Evolutionary conservation across 495 filamentous ascomycete species (phyloP).

Genomic region (Ramalina intermedia): DNA sequence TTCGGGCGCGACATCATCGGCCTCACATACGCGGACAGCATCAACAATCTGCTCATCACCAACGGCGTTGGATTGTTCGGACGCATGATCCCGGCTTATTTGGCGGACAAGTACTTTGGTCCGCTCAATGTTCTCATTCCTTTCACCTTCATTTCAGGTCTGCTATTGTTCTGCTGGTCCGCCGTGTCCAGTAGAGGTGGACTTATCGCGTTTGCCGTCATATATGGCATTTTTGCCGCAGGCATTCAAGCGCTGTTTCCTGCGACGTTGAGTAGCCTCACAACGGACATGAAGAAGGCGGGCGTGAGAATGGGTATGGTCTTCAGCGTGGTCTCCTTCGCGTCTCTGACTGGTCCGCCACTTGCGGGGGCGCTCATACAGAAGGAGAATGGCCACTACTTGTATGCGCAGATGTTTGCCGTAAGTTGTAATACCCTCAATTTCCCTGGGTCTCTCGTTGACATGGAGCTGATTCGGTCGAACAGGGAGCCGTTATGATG

Average conservation of each 20-base stretch:
- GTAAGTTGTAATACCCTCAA: slow-evolving; percentile 7
- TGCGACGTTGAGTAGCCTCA: slow-evolving; percentile 39
- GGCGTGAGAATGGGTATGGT: slow-evolving; percentile 60
- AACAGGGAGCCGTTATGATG: slow-evolving; percentile 4
- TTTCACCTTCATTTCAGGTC: slow-evolving; percentile 23
- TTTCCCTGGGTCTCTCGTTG: slow-evolving; percentile 14
- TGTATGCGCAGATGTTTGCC: slow-evolving; percentile 40
- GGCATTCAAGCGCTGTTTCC: slow-evolving; percentile 50
- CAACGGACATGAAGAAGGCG: slow-evolving; percentile 42
- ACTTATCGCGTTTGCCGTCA: slow-evolving; percentile 41
- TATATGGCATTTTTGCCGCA: slow-evolving; percentile 42
- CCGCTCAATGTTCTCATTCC: slow-evolving; percentile 40
- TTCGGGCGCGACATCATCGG: slow-evolving; percentile 46
- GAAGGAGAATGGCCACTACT: slow-evolving; percentile 27
- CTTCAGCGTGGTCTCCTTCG: slow-evolving; percentile 51
- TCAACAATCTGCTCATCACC: slow-evolving; percentile 49
- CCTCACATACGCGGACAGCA: slow-evolving; percentile 36
- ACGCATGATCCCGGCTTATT: slow-evolving; percentile 40
- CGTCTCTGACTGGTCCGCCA: slow-evolving; percentile 52
- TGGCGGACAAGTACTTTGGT: slow-evolving; percentile 45
- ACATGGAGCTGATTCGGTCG: no score
- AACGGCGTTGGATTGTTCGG: slow-evolving; percentile 49
- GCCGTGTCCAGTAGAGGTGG: slow-evolving; percentile 29
- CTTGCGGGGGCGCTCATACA: slow-evolving; percentile 44
- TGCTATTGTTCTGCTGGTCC: slow-evolving; percentile 42